These are phyloP conservation scores for Psilocybe cyanescens DNA, from an alignment of 768 basidiomycete species.

Conservation along the genomic window DNA sequence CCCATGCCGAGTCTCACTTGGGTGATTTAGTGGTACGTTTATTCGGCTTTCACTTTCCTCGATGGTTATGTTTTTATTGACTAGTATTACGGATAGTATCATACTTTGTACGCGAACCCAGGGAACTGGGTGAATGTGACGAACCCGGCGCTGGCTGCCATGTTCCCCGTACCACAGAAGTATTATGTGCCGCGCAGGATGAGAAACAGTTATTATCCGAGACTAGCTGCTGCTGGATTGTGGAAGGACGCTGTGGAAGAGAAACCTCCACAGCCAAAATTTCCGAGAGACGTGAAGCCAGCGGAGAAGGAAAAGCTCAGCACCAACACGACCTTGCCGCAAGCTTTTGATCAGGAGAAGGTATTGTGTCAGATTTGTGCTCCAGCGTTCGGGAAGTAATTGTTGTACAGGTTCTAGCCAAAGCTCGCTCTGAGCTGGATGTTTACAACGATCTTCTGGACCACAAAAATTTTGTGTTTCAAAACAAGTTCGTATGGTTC, in stretches of 20 bases:
- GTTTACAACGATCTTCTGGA: constrained; percentile 61
- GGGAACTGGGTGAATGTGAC: constrained; percentile 67
- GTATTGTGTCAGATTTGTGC: constrained; percentile 31
- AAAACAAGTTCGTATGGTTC: constrained; percentile 43
- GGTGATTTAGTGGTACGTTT: constrained; percentile 72
- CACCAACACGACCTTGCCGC: constrained; percentile 45
- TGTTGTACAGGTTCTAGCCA: constrained; percentile 54
- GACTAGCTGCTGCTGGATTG: constrained; percentile 65
- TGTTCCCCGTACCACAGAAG: constrained; percentile 69
- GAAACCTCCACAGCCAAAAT: constrained; percentile 47
- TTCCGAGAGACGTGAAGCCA: constrained; percentile 34
- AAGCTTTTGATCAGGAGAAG: constrained; percentile 68
- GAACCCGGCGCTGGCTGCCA: constrained; percentile 53
- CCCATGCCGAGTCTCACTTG: constrained; percentile 67
- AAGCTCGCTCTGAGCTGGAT: constrained; percentile 58
- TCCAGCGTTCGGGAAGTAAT: neutral
- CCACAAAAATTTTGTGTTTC: constrained; percentile 53
- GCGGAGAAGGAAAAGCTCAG: constrained; percentile 34
- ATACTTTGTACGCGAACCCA: constrained; percentile 63
- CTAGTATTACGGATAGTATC: constrained; percentile 45
- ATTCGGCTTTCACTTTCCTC: neutral
- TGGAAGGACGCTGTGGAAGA: constrained; percentile 55
- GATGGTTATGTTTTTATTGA: neutral
- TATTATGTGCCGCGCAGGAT: constrained; percentile 76
- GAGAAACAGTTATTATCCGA: constrained; percentile 54